Percentiles rank a stretch among this genome's conserved stretches.
phyloP scores from a whole-genome alignment of 2,329 filamentous ascomycete species.

The Chrysoporthe austroafricana region DNA sequence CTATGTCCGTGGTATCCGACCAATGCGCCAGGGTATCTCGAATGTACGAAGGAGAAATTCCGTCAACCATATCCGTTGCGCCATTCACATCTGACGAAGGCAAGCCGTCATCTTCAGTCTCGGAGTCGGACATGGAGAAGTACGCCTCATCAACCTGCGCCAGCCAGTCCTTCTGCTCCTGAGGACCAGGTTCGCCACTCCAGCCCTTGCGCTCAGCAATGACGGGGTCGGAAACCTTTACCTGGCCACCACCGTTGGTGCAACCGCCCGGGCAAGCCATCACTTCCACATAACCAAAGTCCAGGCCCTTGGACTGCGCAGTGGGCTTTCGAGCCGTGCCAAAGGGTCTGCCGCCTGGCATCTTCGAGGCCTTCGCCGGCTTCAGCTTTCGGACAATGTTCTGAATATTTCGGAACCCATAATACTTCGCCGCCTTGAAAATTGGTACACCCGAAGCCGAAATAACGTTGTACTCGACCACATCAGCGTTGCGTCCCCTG shows the following conservation, averaged over 20 bases:
- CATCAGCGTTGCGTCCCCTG: constrained; percentile 86
- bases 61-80: constrained; percentile 55
- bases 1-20: constrained; percentile 72
- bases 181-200: constrained; percentile 64
- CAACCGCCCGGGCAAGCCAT: constrained; percentile 99
- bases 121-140: constrained; percentile 71
- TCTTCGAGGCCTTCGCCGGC: constrained; percentile 74
- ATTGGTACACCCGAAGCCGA: constrained; percentile 60
- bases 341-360: constrained; percentile 74
- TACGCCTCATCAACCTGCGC: constrained; percentile 86
- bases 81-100: constrained; percentile 33
- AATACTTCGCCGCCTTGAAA: constrained; percentile 86
- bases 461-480: constrained; percentile 79
- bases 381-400: constrained; percentile 93
- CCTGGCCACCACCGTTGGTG: constrained; percentile 95
- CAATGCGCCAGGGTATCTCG: constrained; percentile 75
- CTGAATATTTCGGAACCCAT: constrained; percentile 97
- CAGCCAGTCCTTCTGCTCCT: constrained; percentile 86
- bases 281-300: constrained; percentile 94
- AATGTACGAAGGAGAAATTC: constrained; percentile 69
- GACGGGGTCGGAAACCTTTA: constrained; percentile 83
- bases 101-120: constrained; percentile 36
- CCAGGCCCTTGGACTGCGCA: constrained; percentile 55
- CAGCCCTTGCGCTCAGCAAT: constrained; percentile 54
- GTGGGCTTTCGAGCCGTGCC: constrained; percentile 58